These are phyloP conservation scores for Aristolochia contorta DNA, from an alignment of 164 flowering plant species.

Conservation along the genomic window DNA sequence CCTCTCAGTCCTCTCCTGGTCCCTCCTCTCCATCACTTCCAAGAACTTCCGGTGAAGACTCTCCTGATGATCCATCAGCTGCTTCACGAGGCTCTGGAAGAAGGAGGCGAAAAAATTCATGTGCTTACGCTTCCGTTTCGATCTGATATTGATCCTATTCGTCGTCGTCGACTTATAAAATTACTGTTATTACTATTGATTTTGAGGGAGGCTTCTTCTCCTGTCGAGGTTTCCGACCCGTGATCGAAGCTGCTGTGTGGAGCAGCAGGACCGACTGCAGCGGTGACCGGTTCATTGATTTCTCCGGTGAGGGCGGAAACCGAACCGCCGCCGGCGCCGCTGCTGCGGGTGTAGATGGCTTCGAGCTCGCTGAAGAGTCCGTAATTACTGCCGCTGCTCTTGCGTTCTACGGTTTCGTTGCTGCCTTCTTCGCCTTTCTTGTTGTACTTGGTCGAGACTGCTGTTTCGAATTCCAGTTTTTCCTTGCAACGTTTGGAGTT, in stretches of 20 bases:
- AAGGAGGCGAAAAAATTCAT: conserved; percentile 9
- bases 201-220: conserved; percentile 17
- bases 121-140: conserved; percentile 6
- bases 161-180: too few species aligned
- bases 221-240: conserved; percentile 21
- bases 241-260: conserved; percentile 11
- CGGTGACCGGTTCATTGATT: background rate
- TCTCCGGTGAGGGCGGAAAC: conserved; percentile 16
- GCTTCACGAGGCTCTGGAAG: conserved; percentile 12
- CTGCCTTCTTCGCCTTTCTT: conserved; percentile 4
- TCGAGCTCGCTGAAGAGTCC: conserved; percentile 32
- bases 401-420: conserved; percentile 7
- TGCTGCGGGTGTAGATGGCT: conserved; percentile 17
- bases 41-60: conserved; percentile 8
- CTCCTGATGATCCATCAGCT: conserved; percentile 15
- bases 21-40: conserved; percentile 13
- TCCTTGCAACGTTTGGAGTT: conserved; percentile 5
- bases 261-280: conserved; percentile 15
- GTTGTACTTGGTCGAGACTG: background rate
- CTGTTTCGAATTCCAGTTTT: too few species aligned
- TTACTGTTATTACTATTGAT: background rate
- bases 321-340: conserved; percentile 10
- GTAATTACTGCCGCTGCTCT: conserved; percentile 14
- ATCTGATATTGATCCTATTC: too few species aligned
- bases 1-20: conserved; percentile 7